Percentiles rank a stretch among this genome's conserved stretches.
phyloP scores from a whole-genome alignment of 2,329 filamentous ascomycete species.

The Blastomyces silverae region DNA sequence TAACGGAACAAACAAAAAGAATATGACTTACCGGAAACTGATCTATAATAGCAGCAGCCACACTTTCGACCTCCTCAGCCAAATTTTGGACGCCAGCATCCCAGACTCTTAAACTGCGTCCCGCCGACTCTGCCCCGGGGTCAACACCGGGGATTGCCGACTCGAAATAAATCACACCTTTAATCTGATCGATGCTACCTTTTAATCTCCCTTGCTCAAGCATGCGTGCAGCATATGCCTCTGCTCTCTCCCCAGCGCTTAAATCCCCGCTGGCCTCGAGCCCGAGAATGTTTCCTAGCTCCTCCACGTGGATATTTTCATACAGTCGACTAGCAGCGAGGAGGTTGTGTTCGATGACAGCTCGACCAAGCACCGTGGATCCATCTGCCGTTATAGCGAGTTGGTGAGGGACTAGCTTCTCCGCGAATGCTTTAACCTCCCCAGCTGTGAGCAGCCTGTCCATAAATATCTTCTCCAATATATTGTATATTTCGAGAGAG shows the following conservation, averaged over 20 bases:
- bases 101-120: slow-evolving; percentile 73
- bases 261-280: slow-evolving; percentile 50
- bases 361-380: slow-evolving; percentile 84
- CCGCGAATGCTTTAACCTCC: slow-evolving; percentile 83
- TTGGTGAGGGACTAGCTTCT: slow-evolving; percentile 76
- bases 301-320: slow-evolving; percentile 67
- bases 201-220: slow-evolving; percentile 86
- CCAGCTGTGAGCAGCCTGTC: slow-evolving; percentile 71
- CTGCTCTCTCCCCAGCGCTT: slow-evolving; percentile 62
- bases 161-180: slow-evolving; percentile 80
- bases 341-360: slow-evolving; percentile 93
- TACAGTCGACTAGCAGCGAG: slow-evolving; percentile 76
- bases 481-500: slow-evolving; percentile 66
- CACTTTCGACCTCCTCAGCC: slow-evolving; percentile 81
- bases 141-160: slow-evolving; percentile 59
- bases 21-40: slow-evolving; percentile 61
- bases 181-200: slow-evolving; percentile 91
- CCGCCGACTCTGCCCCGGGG: slow-evolving; percentile 53
- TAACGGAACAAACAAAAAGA: too few species aligned
- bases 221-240: slow-evolving; percentile 89
- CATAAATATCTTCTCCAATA: slow-evolving; percentile 96
- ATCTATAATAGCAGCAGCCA: slow-evolving; percentile 72
- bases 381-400: slow-evolving; percentile 84
- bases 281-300: slow-evolving; percentile 69
- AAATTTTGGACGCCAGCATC: slow-evolving; percentile 80